Evolutionary conservation across 768 basidiomycete species (phyloP), one percentile per base, ranked within the genome.

Genomic region (Strobilomyces dryophilus): DNA sequence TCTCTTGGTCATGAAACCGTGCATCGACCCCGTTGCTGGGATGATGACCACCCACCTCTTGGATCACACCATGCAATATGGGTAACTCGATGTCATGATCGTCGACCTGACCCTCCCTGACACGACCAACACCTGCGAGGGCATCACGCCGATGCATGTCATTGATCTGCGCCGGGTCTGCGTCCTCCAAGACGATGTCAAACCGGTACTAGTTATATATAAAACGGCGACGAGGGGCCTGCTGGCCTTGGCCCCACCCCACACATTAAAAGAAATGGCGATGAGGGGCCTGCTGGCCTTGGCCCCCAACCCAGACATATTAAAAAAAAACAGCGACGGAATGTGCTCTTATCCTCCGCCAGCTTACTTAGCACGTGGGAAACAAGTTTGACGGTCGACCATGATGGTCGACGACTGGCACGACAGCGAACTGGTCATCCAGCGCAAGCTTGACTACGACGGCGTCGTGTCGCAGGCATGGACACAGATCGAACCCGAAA

Each of bases 351-450:
- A 10, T 40, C n/a, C 7, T n/a, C n/a, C 18, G 39, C 39, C 4
- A 24, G 24, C n/a, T n/a, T n/a, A n/a, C 24, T 24, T 24, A 24
- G n/a, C n/a, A n/a, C n/a, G n/a, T n/a, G n/a, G n/a, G n/a, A n/a
- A n/a, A n/a, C 18, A 2, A 40, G 20, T 37, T 37, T 41, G 40
- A 41, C 9, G n/a, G 27, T 5, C 18, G 29, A 11, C 3, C 11
- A 9, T 32, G 20, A 70, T 70, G 71, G 49, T 71, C 8, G 62
- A 59, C 41, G 74, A 71, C 39, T 76, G 74, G 73, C 73, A 74
- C 60, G 60, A 59, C 17, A 83, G 84, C 56, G 82, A 85, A 66
- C 71, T 61, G 8, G 58, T 69, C 12, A 77, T 82, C 0, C 83
- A 80, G 54, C 61, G 65, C 47, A 77, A 77, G 59, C 69, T 82